phyloP scores from a whole-genome alignment of 2,329 filamentous ascomycete genomes.

The Aspergillus puulaauensis region DNA sequence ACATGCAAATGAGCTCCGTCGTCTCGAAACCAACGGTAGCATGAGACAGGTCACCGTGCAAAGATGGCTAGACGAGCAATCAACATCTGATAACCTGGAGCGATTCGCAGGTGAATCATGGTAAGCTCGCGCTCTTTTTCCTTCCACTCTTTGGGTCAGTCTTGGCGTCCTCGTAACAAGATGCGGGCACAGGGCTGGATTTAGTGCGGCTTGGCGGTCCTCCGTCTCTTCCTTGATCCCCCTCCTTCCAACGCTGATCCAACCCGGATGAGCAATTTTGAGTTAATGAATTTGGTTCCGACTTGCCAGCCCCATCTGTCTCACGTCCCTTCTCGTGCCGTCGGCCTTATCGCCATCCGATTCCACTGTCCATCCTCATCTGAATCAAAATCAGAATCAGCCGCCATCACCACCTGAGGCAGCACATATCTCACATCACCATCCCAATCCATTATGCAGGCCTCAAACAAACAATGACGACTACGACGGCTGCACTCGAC shows the following conservation, averaged over 20 bases:
- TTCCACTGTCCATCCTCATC: not conserved
- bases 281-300: not conserved
- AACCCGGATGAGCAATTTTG: constrained; percentile 5
- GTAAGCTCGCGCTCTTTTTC: constrained; percentile 19
- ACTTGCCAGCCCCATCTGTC: constrained; percentile 28
- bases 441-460: not conserved
- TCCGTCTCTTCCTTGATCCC: not conserved
- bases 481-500: not conserved
- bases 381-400: not conserved
- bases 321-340: constrained; percentile 24
- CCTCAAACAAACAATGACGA: not conserved
- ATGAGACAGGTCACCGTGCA: constrained; percentile 24
- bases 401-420: not conserved
- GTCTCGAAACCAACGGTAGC: constrained; percentile 7
- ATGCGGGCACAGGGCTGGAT: constrained; percentile 22
- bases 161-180: constrained; percentile 1
- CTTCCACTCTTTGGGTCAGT: not conserved
- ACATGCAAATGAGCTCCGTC: constrained; percentile 15
- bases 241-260: constrained; percentile 12
- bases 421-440: not conserved
- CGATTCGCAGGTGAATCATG: constrained; percentile 28
- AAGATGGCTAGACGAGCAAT: constrained; percentile 29
- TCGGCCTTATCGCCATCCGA: constrained; percentile 6
- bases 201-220: constrained; percentile 17
- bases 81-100: constrained; percentile 14